These are phyloP conservation scores for Acanthamoeba castellanii DNA, from an alignment of 208 protist genomes.

Conservation along the genomic window DNA sequence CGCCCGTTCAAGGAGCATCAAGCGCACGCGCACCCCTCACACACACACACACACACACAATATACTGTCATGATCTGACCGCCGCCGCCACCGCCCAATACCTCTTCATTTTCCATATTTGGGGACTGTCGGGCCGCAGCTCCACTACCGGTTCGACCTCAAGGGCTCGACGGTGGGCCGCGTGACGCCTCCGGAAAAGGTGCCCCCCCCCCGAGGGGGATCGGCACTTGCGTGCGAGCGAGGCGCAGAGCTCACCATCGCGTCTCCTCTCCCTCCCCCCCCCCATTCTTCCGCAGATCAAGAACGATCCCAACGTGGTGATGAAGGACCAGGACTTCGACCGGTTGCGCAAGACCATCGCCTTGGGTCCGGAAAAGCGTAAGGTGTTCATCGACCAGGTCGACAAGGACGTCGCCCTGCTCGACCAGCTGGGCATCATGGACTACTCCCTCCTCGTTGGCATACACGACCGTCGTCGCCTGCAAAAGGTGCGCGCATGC, in stretches of 20 bases:
- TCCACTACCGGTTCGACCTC: slow-evolving; percentile 46
- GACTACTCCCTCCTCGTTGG: slow-evolving; percentile 64
- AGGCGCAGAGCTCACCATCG: no score
- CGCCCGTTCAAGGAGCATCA: no score
- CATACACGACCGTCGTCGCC: slow-evolving; percentile 44
- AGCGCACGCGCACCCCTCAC: no score
- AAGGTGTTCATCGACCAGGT: slow-evolving; percentile 36
- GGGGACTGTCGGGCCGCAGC: background rate
- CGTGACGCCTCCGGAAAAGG: background rate
- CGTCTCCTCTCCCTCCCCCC: no score
- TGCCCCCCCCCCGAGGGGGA: background rate
- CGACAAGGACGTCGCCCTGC: slow-evolving; percentile 29
- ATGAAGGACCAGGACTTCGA: slow-evolving; percentile 74
- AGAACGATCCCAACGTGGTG: slow-evolving; percentile 60
- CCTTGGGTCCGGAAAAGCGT: slow-evolving; percentile 46
- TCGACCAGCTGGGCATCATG: slow-evolving; percentile 48
- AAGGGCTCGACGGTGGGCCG: slow-evolving; percentile 1
- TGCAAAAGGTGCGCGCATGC: slow-evolving; percentile 20
- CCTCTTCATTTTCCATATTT: background rate
- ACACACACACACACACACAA: no score
- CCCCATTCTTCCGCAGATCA: background rate
- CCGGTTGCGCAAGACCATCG: slow-evolving; percentile 40
- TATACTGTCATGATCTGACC: no score
- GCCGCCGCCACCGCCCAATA: no score
- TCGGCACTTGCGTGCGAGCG: no score